These are phyloP conservation scores for Juncus effusus DNA, from an alignment of 176 grass and related monocot genomes.

Conservation along the genomic window DNA sequence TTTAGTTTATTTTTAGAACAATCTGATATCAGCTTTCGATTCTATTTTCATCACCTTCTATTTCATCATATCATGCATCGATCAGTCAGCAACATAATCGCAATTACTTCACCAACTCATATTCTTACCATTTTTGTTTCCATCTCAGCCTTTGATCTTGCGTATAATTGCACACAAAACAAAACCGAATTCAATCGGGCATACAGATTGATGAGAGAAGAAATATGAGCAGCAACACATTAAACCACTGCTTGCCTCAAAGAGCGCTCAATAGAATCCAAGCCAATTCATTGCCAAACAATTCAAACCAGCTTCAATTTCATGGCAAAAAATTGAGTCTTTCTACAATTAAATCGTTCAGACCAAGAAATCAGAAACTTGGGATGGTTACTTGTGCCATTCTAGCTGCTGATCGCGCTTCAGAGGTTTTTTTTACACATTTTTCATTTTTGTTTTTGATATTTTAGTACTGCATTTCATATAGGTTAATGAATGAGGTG, in stretches of 20 bases:
- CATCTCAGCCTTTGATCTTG: not conserved
- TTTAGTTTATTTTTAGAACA: slow-evolving; percentile 1
- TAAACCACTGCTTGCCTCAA: slow-evolving; percentile 40
- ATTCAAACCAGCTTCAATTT: slow-evolving; percentile 11
- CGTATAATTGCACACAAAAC: no score
- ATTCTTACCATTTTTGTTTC: not conserved
- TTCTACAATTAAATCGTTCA: slow-evolving; percentile 16
- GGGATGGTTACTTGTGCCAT: slow-evolving; percentile 24
- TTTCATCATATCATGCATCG: not conserved
- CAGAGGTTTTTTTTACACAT: slow-evolving; percentile 28
- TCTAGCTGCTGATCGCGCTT: slow-evolving; percentile 37
- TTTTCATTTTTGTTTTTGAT: not conserved
- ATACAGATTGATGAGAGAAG: slow-evolving; percentile 19
- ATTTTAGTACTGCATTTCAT: slow-evolving; percentile 2
- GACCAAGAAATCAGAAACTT: slow-evolving; percentile 10
- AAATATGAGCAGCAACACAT: slow-evolving; percentile 44
- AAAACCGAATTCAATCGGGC: slow-evolving; percentile 6
- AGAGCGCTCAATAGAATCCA: slow-evolving; percentile 29
- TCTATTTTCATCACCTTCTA: slow-evolving; percentile 16
- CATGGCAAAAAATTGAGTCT: slow-evolving; percentile 27
- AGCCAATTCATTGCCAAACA: slow-evolving; percentile 18
- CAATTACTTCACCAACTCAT: not conserved
- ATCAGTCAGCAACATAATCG: no score
- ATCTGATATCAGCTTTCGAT: not conserved
- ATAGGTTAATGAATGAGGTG: not conserved